These are phyloP conservation scores for Spongispora temasekensis DNA, from an alignment of 1,284 basidiomycete genomes.

Conservation along the genomic window DNA sequence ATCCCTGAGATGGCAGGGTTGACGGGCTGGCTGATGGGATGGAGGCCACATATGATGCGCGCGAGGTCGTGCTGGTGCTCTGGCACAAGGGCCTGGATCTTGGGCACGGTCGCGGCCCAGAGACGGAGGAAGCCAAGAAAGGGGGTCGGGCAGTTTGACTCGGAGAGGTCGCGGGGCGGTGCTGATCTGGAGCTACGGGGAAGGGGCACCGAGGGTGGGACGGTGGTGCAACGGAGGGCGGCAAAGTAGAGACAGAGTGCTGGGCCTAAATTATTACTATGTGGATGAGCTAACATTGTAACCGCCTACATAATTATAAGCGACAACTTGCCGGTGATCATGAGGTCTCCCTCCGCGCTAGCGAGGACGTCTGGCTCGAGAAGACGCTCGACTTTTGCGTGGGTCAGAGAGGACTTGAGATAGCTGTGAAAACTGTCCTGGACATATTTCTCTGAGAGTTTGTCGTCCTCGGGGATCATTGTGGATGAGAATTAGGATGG, in stretches of 20 bases:
- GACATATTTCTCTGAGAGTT: constrained; percentile 60
- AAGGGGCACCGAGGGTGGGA: constrained; percentile 61
- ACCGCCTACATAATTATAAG: too few species aligned
- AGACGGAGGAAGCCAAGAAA: constrained; percentile 70
- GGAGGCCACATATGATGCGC: constrained; percentile 69
- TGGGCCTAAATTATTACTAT: too few species aligned
- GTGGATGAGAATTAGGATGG: not conserved
- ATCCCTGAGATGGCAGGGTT: constrained; percentile 54
- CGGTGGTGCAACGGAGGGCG: constrained; percentile 57
- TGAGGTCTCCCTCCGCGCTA: constrained; percentile 75
- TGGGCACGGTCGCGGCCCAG: constrained; percentile 67
- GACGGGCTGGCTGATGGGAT: constrained; percentile 41
- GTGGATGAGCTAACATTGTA: too few species aligned
- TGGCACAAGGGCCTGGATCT: constrained; percentile 61
- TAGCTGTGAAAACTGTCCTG: constrained; percentile 79
- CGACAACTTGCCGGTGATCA: constrained; percentile 75
- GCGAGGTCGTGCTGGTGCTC: constrained; percentile 79
- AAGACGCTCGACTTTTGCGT: constrained; percentile 72
- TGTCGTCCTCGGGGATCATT: constrained; percentile 23
- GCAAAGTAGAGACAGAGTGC: constrained; percentile 67
- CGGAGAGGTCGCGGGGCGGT: constrained; percentile 49
- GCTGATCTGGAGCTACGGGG: constrained; percentile 44
- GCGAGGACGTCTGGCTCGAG: constrained; percentile 70
- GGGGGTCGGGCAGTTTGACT: constrained; percentile 55
- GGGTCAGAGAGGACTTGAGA: constrained; percentile 71